Conservation (phyloP, 202 grass and related monocot species). For the Cymbopogon flexuosus region DNA sequence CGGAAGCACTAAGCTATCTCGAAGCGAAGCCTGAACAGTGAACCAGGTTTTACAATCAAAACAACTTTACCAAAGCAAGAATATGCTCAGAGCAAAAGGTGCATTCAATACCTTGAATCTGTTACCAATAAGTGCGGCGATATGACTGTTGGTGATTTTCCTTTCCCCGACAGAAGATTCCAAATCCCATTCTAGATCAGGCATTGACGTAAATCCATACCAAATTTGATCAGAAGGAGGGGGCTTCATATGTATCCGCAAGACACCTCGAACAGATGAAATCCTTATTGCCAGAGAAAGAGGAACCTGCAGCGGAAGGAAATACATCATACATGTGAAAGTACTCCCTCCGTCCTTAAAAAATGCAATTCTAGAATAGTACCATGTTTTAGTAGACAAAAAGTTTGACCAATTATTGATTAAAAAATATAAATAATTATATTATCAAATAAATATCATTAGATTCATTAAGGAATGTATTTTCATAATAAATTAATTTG, state of each 20-base stretch:
- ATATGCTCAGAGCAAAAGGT: not conserved
- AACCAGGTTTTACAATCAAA: conserved; percentile 3
- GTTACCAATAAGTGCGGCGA: conserved; percentile 64
- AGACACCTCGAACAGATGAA: conserved; percentile 56
- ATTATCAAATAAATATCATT: too few species aligned
- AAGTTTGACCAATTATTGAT: too few species aligned
- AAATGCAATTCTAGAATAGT: too few species aligned
- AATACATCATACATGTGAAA: not conserved
- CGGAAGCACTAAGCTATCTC: conserved; percentile 65
- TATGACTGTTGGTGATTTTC: conserved; percentile 66
- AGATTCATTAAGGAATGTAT: too few species aligned
- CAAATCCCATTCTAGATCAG: conserved; percentile 86
- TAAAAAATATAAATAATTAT: too few species aligned
- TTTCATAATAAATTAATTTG: too few species aligned
- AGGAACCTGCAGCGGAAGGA: conserved; percentile 57
- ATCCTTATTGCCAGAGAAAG: conserved; percentile 74
- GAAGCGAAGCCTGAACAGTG: conserved; percentile 58
- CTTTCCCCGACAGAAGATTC: conserved; percentile 85
- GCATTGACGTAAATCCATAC: conserved; percentile 85
- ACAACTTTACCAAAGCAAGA: conserved; percentile 3
- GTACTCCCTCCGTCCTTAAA: too few species aligned
- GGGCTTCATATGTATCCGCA: conserved; percentile 78
- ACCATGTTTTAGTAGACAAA: too few species aligned
- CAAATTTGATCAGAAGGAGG: conserved; percentile 93
- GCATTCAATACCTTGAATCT: conserved; percentile 70